Percentiles rank a stretch among this genome's conserved stretches.
Conservation (phyloP, 257 asterid genomes). For the Solanum paucissectum region DNA sequence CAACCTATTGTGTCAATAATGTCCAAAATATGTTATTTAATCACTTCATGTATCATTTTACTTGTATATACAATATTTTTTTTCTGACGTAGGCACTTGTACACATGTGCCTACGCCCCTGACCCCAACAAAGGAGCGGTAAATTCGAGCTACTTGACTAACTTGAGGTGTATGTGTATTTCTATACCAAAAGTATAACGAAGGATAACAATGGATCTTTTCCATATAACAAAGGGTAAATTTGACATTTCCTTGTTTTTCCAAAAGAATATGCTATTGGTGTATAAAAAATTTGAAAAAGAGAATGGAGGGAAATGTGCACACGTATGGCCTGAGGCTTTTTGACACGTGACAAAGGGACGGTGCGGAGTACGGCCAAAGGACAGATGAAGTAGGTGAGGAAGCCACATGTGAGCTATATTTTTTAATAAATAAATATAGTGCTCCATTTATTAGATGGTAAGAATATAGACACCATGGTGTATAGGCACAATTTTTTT, state of each 20-base stretch:
- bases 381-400: constrained; percentile 23
- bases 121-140: neutral
- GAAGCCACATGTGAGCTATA: constrained; percentile 25
- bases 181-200: neutral
- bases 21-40: too few species aligned
- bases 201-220: neutral
- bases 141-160: neutral
- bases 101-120: too few species aligned
- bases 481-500: too few species aligned
- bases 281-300: neutral
- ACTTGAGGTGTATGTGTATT: neutral
- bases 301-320: neutral
- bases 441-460: neutral
- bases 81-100: too few species aligned
- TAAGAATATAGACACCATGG: too few species aligned
- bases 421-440: neutral
- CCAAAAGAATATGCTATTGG: neutral
- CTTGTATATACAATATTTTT: too few species aligned
- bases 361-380: constrained; percentile 31
- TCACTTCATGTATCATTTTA: too few species aligned
- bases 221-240: neutral
- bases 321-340: neutral
- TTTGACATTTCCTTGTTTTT: neutral
- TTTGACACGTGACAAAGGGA: constrained; percentile 21
- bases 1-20: too few species aligned